Evolutionary conservation across 176 grass and related monocot species (phyloP), one percentile per base, ranked within the genome.

Genomic region (Phoenix dactylifera): DNA sequence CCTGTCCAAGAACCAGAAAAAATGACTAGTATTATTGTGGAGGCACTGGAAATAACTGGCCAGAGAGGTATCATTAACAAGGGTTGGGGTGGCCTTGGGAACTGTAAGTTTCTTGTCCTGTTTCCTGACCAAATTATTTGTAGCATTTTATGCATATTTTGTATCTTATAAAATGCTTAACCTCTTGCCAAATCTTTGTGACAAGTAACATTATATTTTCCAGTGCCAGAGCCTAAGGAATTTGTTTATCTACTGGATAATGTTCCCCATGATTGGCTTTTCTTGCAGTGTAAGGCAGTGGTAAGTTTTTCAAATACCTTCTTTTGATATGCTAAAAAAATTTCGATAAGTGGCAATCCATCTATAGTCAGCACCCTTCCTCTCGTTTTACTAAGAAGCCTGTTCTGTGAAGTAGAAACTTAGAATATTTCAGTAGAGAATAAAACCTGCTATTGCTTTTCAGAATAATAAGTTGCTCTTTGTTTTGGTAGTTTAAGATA

Each of bases 1-100:
- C 93, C 93, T 52, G 84, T 98, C 72, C 87, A 98, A 92, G 84
- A 98, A 48, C 93, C 93, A 35, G 66, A 72, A 66, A 88, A 97
- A 67, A 92, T 97, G 84, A 97, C 87, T 51, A 66, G 72, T 72
- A 88, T 83, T 30, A 97, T 97, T 72, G 87, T 92, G 17, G 49
- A 83, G 61, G 93, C 93, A 67, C 70, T 97, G 1, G 74, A 88
- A 82, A 78, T 30, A 2, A 97, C 93, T 65, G 63, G 81, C 26
- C 93, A 97, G 52, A 84, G 93, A 88, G 87, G 93, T 15, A 88
- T 97, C 55, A 97, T 97, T 78, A 91, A 92, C 76, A 97, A 97
- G 65, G 87, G 93, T 4, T 97, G 87, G 93, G 87, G 87, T 75
- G 87, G 93, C n/a, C 93, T 97, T 68, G 93, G 93, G 57, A 92